Percentiles rank a stretch among this genome's conserved stretches.
Evolutionary conservation across 2,329 filamentous ascomycete species (phyloP).

Genomic region (Cercospora brassicicola): DNA sequence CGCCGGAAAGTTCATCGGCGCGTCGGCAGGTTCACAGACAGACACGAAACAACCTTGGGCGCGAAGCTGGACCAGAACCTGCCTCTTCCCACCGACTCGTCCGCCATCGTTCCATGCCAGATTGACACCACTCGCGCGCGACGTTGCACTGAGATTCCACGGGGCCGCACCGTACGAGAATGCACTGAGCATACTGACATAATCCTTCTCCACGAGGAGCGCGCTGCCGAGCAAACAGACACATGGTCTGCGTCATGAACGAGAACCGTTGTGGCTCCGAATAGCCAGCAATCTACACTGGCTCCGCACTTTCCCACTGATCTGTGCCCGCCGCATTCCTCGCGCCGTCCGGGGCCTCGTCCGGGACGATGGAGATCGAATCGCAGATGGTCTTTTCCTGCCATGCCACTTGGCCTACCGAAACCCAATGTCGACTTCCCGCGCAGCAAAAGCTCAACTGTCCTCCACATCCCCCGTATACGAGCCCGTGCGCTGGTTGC

Average conservation of each 20-base stretch:
- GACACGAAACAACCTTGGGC: not conserved
- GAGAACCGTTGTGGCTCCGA: slow-evolving; percentile 2
- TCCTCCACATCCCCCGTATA: slow-evolving; percentile 14
- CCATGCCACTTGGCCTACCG: not conserved
- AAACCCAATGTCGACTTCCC: not conserved
- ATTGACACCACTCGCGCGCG: not conserved
- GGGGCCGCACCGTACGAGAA: not conserved
- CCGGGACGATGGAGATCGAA: not conserved
- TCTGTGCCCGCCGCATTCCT: not conserved
- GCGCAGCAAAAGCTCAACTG: not conserved
- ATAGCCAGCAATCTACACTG: not conserved
- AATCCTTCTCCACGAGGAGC: not conserved
- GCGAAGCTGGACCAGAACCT: not conserved
- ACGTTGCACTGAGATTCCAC: not conserved
- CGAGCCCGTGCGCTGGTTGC: slow-evolving; percentile 7
- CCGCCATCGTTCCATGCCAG: not conserved
- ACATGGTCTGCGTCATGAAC: slow-evolving; percentile 19
- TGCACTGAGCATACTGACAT: slow-evolving; percentile 6
- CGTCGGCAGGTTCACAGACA: not conserved
- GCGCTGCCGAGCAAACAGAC: not conserved
- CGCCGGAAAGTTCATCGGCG: not conserved
- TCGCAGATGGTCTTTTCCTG: not conserved
- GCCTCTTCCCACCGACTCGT: not conserved
- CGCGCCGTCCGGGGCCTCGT: not conserved
- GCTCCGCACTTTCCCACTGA: not conserved